phyloP scores from a whole-genome alignment of 805 yeast species.

The Komagataella pseudopastoris region DNA sequence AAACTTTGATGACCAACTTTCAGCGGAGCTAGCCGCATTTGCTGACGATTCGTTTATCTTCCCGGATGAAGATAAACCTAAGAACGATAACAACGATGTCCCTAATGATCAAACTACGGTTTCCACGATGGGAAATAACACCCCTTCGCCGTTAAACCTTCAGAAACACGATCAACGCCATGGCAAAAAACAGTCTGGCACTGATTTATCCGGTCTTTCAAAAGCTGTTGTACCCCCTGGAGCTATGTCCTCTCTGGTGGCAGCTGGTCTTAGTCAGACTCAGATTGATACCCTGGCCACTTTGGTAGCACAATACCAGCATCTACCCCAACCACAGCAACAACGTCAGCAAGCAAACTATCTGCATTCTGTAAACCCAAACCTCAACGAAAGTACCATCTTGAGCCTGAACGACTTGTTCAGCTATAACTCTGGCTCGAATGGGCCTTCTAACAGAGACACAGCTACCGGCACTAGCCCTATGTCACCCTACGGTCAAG shows the following conservation, averaged over 20 bases:
- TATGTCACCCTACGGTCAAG: background rate
- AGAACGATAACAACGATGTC: conserved; percentile 9
- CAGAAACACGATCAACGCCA: background rate
- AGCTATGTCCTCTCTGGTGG: conserved; percentile 46
- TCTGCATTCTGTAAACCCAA: background rate
- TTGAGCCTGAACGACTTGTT: background rate
- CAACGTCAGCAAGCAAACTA: conserved; percentile 3
- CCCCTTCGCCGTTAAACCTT: background rate
- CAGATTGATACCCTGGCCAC: conserved; percentile 69
- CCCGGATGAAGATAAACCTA: conserved; percentile 71
- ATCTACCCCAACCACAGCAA: conserved; percentile 1
- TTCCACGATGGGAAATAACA: background rate
- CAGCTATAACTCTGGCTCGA: background rate
- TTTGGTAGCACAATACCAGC: conserved; percentile 48
- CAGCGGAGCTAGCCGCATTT: conserved; percentile 65
- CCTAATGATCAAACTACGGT: background rate
- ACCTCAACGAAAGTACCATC: background rate
- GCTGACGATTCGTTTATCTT: conserved; percentile 72
- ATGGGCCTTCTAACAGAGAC: background rate
- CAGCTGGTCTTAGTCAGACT: conserved; percentile 53
- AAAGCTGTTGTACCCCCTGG: conserved; percentile 62
- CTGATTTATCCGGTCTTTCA: conserved; percentile 27
- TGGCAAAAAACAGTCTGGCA: background rate
- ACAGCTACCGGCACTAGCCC: background rate
- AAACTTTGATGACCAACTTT: conserved; percentile 35